Percentiles rank a stretch among this genome's conserved stretches.
Conservation (phyloP, 1,284 basidiomycete species). For the Moesziomyces aphidis region DNA sequence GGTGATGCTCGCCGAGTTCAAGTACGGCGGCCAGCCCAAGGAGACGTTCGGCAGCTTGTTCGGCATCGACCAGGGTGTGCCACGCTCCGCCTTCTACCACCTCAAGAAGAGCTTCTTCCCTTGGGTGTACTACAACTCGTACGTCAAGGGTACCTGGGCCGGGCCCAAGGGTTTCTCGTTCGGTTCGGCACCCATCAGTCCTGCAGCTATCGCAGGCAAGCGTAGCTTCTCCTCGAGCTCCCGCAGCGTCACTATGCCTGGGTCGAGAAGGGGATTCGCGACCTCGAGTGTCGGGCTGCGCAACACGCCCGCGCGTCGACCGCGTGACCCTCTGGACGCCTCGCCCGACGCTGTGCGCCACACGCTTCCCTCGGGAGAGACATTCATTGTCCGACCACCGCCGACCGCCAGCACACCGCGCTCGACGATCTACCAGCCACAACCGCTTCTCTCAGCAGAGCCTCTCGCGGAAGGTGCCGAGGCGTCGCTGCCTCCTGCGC, state of each 20-base stretch:
- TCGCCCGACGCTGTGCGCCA: conserved; percentile 52
- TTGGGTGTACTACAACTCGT: conserved; percentile 84
- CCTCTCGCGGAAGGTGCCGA: conserved; percentile 10
- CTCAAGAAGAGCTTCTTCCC: conserved; percentile 94
- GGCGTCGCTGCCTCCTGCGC: conserved; percentile 38
- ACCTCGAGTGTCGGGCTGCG: conserved; percentile 43
- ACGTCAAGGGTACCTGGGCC: conserved; percentile 75
- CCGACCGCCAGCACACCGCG: conserved; percentile 42
- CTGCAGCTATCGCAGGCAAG: conserved; percentile 33
- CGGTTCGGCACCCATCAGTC: conserved; percentile 23
- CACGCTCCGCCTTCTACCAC: conserved; percentile 82
- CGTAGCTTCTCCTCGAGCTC: conserved; percentile 24
- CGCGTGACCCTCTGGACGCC: conserved; percentile 59
- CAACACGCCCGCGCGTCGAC: conserved; percentile 60
- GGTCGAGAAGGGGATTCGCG: conserved; percentile 38
- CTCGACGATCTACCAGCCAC: conserved; percentile 35
- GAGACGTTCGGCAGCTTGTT: conserved; percentile 73
- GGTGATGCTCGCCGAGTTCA: conserved; percentile 86
- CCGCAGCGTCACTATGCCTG: conserved; percentile 6
- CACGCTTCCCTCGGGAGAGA: conserved; percentile 55
- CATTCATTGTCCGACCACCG: conserved; percentile 62
- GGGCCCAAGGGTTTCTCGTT: conserved; percentile 60
- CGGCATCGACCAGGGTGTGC: conserved; percentile 59
- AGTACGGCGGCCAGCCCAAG: conserved; percentile 84
- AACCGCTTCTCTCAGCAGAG: conserved; percentile 41